Evolutionary conservation across 108 stramenopile species (phyloP).

Genomic region (Cyclotella baltica): DNA sequence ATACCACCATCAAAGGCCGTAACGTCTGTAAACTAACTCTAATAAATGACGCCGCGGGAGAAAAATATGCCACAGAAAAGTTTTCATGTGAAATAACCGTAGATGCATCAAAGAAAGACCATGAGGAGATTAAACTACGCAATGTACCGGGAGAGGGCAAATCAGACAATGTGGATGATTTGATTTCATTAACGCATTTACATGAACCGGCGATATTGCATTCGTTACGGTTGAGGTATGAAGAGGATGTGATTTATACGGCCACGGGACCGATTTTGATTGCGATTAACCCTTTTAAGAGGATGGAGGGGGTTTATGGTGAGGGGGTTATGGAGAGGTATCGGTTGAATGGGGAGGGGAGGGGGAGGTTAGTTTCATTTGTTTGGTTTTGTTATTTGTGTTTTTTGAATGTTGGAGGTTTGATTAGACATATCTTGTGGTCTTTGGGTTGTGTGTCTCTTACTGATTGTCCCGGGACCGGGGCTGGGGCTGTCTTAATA

Average conservation of each 20-base stretch:
- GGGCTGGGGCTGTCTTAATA: no score
- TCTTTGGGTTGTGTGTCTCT: no score
- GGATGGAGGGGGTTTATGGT: slow-evolving; percentile 43
- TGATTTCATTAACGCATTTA: slow-evolving; percentile 53
- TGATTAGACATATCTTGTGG: no score
- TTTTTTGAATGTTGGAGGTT: background rate
- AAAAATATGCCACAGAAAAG: no score
- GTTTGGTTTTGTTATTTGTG: background rate
- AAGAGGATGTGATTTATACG: slow-evolving; percentile 66
- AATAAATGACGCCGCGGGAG: no score
- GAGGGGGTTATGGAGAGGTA: slow-evolving; percentile 47
- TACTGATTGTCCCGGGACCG: no score
- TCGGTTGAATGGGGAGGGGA: slow-evolving; percentile 37
- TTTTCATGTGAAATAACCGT: no score
- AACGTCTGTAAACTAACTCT: no score
- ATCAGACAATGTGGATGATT: slow-evolving; percentile 53
- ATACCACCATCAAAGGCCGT: no score
- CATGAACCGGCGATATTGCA: slow-evolving; percentile 58
- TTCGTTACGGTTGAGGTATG: slow-evolving; percentile 54
- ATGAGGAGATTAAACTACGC: no score
- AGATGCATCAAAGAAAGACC: no score
- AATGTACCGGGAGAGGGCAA: no score
- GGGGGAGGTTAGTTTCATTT: background rate
- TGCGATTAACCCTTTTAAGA: slow-evolving; percentile 71
- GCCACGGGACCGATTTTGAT: slow-evolving; percentile 69